Percentiles rank a stretch among this genome's conserved stretches.
Conservation (phyloP, 176 grass and related monocot species). For the Lolium perenne region DNA sequence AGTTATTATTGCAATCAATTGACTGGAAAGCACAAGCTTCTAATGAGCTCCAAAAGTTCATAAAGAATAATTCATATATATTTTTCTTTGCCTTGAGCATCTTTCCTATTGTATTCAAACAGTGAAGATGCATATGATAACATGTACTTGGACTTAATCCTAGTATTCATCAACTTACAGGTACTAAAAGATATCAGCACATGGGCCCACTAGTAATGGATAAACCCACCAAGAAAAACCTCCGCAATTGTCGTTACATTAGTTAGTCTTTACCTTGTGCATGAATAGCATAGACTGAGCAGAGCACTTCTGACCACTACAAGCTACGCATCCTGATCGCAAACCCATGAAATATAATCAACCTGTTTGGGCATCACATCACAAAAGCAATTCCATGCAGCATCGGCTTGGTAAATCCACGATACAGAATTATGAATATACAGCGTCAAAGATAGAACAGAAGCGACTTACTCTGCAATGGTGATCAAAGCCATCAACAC, state of each 20-base stretch:
- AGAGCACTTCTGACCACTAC: conserved; percentile 97
- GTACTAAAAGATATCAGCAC: background rate
- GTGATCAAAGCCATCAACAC: no score
- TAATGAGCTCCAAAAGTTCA: no score
- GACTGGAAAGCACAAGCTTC: no score
- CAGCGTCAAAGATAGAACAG: background rate
- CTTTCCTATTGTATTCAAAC: conserved; percentile 14
- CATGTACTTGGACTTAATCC: background rate
- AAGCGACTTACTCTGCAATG: no score
- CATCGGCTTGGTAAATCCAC: conserved; percentile 17
- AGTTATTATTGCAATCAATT: no score
- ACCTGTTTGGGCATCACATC: conserved; percentile 57
- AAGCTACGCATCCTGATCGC: conserved; percentile 99
- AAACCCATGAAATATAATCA: conserved; percentile 97
- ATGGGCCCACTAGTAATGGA: background rate
- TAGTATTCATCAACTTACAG: conserved; percentile 5
- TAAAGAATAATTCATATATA: no score
- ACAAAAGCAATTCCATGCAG: conserved; percentile 39
- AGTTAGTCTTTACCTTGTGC: conserved; percentile 70
- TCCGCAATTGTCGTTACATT: background rate
- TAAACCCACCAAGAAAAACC: conserved; percentile 18
- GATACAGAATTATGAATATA: background rate
- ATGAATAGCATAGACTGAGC: conserved; percentile 94
- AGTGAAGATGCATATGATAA: background rate
- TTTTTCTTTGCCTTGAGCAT: background rate